These are phyloP conservation scores for Diatrype stigma DNA, from an alignment of 2,329 filamentous ascomycete species.

Conservation along the genomic window DNA sequence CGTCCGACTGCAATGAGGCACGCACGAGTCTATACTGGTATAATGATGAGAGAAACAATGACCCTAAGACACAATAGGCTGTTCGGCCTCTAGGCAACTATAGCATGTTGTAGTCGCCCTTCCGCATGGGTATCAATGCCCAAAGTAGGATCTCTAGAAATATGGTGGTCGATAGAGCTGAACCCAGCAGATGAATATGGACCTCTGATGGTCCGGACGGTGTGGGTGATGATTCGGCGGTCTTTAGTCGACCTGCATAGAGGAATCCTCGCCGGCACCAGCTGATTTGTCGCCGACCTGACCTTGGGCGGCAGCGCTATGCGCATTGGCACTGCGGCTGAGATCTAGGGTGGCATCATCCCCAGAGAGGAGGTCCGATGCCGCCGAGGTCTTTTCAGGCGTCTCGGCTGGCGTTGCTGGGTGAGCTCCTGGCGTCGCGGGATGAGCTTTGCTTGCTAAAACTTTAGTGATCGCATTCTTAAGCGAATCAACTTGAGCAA, in stretches of 20 bases:
- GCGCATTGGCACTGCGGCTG: conserved; percentile 10
- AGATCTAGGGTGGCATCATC: conserved; percentile 11
- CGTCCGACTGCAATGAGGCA: too few species aligned
- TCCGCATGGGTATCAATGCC: too few species aligned
- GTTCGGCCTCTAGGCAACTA: too few species aligned
- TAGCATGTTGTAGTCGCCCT: too few species aligned
- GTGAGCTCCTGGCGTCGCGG: conserved; percentile 3
- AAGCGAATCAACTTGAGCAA: conserved; percentile 44
- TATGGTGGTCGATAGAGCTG: too few species aligned
- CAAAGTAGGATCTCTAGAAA: too few species aligned
- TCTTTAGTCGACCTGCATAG: conserved; percentile 7
- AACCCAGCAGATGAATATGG: too few species aligned
- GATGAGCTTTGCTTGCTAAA: conserved; percentile 22
- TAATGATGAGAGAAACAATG: too few species aligned
- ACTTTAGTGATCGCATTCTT: conserved; percentile 36
- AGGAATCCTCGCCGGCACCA: conserved; percentile 2
- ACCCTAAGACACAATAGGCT: too few species aligned
- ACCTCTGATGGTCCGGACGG: too few species aligned
- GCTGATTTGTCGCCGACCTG: background rate
- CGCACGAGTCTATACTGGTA: too few species aligned
- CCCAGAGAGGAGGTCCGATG: conserved; percentile 12
- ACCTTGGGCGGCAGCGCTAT: background rate
- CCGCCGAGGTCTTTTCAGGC: conserved; percentile 6
- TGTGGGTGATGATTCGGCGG: too few species aligned
- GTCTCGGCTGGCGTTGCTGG: conserved; percentile 1